These are phyloP conservation scores for Olyra latifolia DNA, from an alignment of 176 grass and related monocot species.

Conservation along the genomic window DNA sequence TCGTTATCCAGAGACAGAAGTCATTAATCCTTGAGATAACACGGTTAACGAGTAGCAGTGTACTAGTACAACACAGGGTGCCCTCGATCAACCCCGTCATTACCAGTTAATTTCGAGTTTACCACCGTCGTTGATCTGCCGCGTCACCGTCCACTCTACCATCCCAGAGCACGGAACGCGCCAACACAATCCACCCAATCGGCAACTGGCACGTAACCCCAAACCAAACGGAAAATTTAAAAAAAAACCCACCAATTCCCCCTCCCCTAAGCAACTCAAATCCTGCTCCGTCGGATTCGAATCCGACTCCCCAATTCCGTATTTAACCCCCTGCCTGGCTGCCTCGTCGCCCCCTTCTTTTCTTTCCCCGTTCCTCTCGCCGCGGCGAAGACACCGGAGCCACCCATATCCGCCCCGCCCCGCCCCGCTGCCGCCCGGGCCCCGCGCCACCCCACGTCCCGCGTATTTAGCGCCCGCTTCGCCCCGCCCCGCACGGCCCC, in stretches of 20 bases:
- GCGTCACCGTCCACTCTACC: not conserved
- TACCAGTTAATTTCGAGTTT: not conserved
- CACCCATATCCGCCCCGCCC: not conserved
- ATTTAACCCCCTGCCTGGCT: not conserved
- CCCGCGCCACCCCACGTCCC: not conserved
- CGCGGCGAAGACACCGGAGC: constrained; percentile 12
- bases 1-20: too few species aligned
- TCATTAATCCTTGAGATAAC: too few species aligned
- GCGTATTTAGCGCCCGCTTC: not conserved
- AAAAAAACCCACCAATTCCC: not conserved
- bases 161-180: not conserved
- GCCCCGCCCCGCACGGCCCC: not conserved
- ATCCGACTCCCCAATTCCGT: not conserved
- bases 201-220: not conserved
- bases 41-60: too few species aligned
- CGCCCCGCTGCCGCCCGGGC: not conserved
- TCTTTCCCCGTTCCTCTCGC: not conserved
- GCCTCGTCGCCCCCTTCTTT: not conserved
- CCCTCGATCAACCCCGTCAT: too few species aligned
- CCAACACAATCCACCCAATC: constrained; percentile 18
- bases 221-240: not conserved
- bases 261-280: not conserved
- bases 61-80: too few species aligned
- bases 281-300: constrained; percentile 28
- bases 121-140: not conserved